Base-by-base conservation (phyloP, 768 basidiomycete genomes). In the Termitomyces eurrhizus region DNA sequence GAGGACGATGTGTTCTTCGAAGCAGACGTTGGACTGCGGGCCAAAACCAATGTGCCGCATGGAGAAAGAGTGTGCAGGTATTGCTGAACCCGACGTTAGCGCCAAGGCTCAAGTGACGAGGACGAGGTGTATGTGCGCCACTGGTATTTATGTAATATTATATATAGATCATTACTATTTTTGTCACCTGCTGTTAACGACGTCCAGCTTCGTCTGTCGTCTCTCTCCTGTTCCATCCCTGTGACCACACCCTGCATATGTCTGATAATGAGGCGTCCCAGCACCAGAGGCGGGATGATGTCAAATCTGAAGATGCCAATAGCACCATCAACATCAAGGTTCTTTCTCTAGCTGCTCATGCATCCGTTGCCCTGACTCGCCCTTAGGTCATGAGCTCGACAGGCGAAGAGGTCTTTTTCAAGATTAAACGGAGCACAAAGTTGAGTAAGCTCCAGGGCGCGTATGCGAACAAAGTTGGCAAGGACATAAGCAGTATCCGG, bases 401-500 rank as follows among this genome's bases (percentile, higher is more conserved):
- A 12, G 92, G 92, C 59, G 92, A 95, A 37, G 93, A 95, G 72
- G 92, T 96, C 32, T 96, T 90, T 76, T 97, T 97, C 83, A 96
- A 97, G 83, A 95, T 97, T 77, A 97, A 95, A 78, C 85, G 89
- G 69, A 90, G 83, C 74, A 95, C 94, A 48, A 94, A 90, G 78
- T 76, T 97, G 66, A 90, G 86, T 80, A 97, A 96, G 78, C 83
- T 96, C 29, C 92, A 94, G 72, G 90, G 86, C 62, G 94, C 94
- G 48, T 97, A 97, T 74, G 94, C 94, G 58, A 85, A 80, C 71
- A 94, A 95, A 70, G 93, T 96, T 16, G 94, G 94, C 59, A 94
- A 94, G 74, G 93, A 95, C 65, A 88, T 93, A 21, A 66, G 70
- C 64, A 90, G 87, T 69, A 95, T 97, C 69, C 89, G 94, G 94